phyloP scores from a whole-genome alignment of 371 early-diverging fungal genomes.

The Mucor velutinosus region DNA sequence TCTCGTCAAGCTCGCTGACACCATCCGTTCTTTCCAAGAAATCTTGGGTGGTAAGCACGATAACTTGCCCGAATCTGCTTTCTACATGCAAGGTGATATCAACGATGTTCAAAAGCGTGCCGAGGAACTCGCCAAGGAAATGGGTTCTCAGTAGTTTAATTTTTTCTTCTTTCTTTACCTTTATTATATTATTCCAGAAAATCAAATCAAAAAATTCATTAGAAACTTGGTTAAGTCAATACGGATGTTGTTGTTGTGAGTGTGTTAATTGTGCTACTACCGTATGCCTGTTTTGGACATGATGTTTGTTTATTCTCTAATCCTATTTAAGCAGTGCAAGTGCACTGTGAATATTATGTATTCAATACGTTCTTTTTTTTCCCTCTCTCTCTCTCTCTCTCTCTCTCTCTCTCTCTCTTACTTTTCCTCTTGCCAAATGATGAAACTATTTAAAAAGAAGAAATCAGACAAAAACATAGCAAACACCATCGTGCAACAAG shows the following conservation, averaged over 20 bases:
- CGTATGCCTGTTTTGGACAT: not conserved
- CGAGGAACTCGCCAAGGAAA: slow-evolving; percentile 81
- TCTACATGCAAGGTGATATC: too few relatives aligned
- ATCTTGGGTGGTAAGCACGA: too few relatives aligned
- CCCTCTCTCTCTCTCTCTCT: not conserved
- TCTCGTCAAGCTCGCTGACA: slow-evolving; percentile 91
- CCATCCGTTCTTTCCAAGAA: slow-evolving; percentile 96
- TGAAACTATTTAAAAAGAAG: slow-evolving; percentile 13
- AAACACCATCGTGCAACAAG: not conserved
- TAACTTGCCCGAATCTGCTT: too few relatives aligned
- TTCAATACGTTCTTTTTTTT: not conserved
- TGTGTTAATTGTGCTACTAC: not conserved
- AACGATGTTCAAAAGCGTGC: slow-evolving; percentile 94
- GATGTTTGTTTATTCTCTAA: slow-evolving; percentile 5
- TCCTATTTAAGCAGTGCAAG: not conserved
- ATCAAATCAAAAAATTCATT: not conserved
- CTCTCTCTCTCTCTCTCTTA: not conserved
- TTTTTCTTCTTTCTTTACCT: not conserved
- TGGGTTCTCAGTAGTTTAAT: slow-evolving; percentile 41
- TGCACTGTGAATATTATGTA: not conserved
- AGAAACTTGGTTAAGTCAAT: slow-evolving; percentile 1
- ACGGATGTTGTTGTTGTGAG: not conserved
- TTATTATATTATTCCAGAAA: slow-evolving; percentile 1
- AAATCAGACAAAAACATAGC: slow-evolving; percentile 9
- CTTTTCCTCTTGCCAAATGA: not conserved